phyloP scores from a whole-genome alignment of 164 flowering plant species.

The Chloranthus sessilifolius region DNA sequence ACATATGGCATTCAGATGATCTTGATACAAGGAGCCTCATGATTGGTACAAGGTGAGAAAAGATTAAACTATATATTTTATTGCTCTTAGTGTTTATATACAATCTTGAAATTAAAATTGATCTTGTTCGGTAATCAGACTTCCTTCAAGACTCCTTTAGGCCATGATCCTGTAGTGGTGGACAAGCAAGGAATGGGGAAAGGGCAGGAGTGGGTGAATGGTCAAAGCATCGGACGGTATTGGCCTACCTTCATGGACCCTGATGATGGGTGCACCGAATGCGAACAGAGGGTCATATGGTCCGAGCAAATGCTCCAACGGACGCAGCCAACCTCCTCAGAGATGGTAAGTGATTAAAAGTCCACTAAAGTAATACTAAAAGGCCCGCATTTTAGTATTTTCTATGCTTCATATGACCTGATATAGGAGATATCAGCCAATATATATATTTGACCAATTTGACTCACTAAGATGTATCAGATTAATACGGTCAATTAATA shows the following conservation, averaged over 20 bases:
- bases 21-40: conserved; percentile 30
- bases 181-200: conserved; percentile 72
- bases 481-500: no score
- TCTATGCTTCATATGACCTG: no score
- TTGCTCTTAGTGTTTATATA: background rate
- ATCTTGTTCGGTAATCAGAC: conserved; percentile 34
- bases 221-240: conserved; percentile 54
- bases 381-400: no score
- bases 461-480: no score
- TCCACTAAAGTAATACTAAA: no score
- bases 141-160: conserved; percentile 57
- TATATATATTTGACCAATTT: no score
- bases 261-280: conserved; percentile 36
- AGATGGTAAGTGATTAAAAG: conserved; percentile 54
- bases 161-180: conserved; percentile 56
- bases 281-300: conserved; percentile 67
- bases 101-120: background rate
- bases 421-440: no score
- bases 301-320: conserved; percentile 28
- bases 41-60: conserved; percentile 64
- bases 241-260: conserved; percentile 49
- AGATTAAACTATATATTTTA: background rate
- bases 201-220: conserved; percentile 78
- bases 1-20: conserved; percentile 22
- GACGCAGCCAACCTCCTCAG: conserved; percentile 68